Percentiles rank a stretch among this genome's conserved stretches.
Evolutionary conservation across 1,284 basidiomycete genomes (phyloP).

Genomic region (Apiotrichum gracile): DNA sequence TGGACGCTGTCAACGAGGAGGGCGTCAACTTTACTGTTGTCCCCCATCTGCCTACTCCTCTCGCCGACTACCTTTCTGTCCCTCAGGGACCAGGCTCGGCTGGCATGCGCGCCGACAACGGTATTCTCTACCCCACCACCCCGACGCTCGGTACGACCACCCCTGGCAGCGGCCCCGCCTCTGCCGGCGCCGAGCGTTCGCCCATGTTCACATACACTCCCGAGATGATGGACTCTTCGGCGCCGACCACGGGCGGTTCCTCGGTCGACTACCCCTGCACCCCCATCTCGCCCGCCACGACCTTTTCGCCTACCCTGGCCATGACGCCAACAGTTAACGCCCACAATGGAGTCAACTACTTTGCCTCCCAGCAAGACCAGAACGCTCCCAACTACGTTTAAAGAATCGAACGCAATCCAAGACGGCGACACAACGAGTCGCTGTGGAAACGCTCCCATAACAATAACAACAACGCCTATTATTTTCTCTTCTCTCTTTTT

Average conservation of each 20-base stretch:
- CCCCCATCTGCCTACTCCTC: constrained; percentile 6
- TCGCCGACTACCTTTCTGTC: constrained; percentile 11
- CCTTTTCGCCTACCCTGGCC: constrained; percentile 7
- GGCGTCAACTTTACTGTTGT: constrained; percentile 3
- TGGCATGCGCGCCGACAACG: not conserved
- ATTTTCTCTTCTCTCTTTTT: too few species aligned
- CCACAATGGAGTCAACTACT: not conserved
- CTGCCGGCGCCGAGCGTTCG: not conserved
- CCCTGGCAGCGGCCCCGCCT: not conserved
- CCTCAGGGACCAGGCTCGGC: not conserved
- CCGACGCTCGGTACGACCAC: not conserved
- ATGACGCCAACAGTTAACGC: constrained; percentile 5
- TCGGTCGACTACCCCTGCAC: constrained; percentile 16
- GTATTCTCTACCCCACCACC: not conserved
- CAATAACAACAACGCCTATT: not conserved
- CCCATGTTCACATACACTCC: constrained; percentile 10
- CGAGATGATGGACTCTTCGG: constrained; percentile 4
- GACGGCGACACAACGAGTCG: not conserved
- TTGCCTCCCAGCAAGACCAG: constrained; percentile 1
- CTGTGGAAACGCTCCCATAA: too few species aligned
- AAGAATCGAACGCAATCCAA: not conserved
- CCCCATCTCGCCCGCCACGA: constrained; percentile 14
- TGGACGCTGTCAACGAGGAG: constrained; percentile 3
- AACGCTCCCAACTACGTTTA: not conserved
- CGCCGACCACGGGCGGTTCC: not conserved